Percentiles rank a stretch among this genome's conserved stretches.
Evolutionary conservation across 148 eudicot species (phyloP).

Genomic region (Silene latifolia): DNA sequence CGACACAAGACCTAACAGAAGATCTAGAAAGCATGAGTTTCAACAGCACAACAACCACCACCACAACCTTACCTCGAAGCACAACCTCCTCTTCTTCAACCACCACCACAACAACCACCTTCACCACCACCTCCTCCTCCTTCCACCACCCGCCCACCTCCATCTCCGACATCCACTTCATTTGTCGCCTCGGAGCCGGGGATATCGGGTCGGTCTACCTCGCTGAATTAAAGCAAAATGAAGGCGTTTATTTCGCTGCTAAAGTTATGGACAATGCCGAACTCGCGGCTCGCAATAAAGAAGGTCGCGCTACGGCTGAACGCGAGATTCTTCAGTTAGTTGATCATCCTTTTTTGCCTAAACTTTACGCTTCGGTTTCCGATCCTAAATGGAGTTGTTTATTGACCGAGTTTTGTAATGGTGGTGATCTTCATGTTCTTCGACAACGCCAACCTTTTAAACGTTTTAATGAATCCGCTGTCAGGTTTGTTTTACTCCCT

Average conservation of each 20-base stretch:
- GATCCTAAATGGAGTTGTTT: slow-evolving; percentile 72
- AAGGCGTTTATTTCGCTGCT: slow-evolving; percentile 54
- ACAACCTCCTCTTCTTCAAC: slow-evolving; percentile 50
- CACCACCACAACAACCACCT: slow-evolving; percentile 31
- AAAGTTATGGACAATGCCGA: slow-evolving; percentile 88
- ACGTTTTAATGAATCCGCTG: slow-evolving; percentile 79
- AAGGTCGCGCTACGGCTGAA: slow-evolving; percentile 66
- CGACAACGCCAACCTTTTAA: slow-evolving; percentile 81
- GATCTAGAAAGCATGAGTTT: slow-evolving; percentile 79
- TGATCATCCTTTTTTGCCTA: slow-evolving; percentile 86
- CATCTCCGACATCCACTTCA: slow-evolving; percentile 67
- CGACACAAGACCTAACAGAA: slow-evolving; percentile 45
- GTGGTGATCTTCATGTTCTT: slow-evolving; percentile 93
- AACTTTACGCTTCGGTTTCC: slow-evolving; percentile 56
- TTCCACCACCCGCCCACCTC: slow-evolving; percentile 37
- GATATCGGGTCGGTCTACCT: slow-evolving; percentile 91
- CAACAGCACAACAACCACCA: slow-evolving; percentile 56
- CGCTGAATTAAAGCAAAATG: slow-evolving; percentile 52
- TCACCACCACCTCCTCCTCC: slow-evolving; percentile 15
- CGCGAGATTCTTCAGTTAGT: slow-evolving; percentile 66
- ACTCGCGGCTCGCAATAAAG: slow-evolving; percentile 60
- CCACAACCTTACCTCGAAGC: slow-evolving; percentile 38
- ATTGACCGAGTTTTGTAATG: slow-evolving; percentile 89
- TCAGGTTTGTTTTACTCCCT: slow-evolving; percentile 48
- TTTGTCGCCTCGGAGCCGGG: slow-evolving; percentile 80